Base-by-base conservation (phyloP, 1,284 basidiomycete genomes). In the Ustanciosporium gigantosporum region DNA sequence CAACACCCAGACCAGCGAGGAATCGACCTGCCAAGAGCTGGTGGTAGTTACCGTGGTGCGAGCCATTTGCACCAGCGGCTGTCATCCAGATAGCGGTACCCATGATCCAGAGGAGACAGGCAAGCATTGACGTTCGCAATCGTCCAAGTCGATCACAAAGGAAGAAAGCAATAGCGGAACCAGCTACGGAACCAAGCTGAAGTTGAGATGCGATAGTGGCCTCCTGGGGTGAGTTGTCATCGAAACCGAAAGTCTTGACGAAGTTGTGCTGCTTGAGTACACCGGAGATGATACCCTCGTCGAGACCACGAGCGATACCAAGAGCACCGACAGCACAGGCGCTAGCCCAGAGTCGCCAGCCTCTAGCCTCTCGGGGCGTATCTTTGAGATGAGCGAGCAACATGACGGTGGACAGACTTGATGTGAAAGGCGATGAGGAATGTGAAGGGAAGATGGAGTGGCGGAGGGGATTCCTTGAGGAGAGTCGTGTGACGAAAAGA, bases 61-160 rank as follows among this genome's bases (percentile, higher is more conserved):
- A 37, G 16, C 49, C 65, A 35, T 41, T 31, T 1, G 46, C 32
- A 7, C 51, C 58, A 6, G 58, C 58, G 13, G 61, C 60, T 9
- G 66, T 59, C 46, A 69, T 55, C 66, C 66, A 69, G 35, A 68
- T 64, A 21, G 55, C 50, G 8, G 66, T 64, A 21, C 66, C 66
- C 4, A 69, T 35, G 37, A 67, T 59, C 66, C 66, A 69, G 25
- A 67, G 44, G 6, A 69, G 29, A 46, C 64, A 66, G 20, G 57
- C 53, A 24, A 66, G 36, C 56, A 67, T 66, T 15, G 58, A 44
- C 4, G 52, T 64, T n/a, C 64, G 48, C 2, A 52, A 38, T 41
- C 66, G 62, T 7, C 66, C 66, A 11, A 67, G 36, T 17, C 47
- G 49, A 41, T 68, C 66, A 25, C 56, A 58, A 31, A 68, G 48